phyloP scores from a whole-genome alignment of 2,329 filamentous ascomycete species.

The Trichoderma arundinaceum region DNA sequence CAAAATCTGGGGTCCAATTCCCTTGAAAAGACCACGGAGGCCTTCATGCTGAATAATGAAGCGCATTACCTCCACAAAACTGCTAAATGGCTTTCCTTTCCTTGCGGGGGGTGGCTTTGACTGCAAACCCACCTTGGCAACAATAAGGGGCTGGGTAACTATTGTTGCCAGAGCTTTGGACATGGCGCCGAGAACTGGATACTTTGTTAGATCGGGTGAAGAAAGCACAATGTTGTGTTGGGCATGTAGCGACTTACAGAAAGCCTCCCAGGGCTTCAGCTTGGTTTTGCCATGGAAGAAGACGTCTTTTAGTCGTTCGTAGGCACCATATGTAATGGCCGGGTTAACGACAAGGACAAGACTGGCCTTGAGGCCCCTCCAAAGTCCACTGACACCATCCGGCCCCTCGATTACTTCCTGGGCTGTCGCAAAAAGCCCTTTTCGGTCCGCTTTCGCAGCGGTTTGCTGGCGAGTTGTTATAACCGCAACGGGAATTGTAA shows the following conservation, averaged over 20 bases:
- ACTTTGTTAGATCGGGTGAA: neutral
- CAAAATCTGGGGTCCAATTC: slow-evolving; percentile 89
- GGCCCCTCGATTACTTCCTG: slow-evolving; percentile 88
- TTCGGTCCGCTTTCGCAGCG: slow-evolving; percentile 80
- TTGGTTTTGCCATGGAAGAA: slow-evolving; percentile 78
- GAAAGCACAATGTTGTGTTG: neutral
- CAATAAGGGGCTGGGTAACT: slow-evolving; percentile 91
- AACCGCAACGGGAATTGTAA: slow-evolving; percentile 95
- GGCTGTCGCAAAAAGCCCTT: slow-evolving; percentile 85
- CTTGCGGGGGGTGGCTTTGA: slow-evolving; percentile 85
- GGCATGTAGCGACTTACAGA: slow-evolving; percentile 66
- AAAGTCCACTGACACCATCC: slow-evolving; percentile 86
- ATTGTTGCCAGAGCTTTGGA: slow-evolving; percentile 94
- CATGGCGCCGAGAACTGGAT: slow-evolving; percentile 81
- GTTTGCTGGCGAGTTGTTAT: slow-evolving; percentile 97
- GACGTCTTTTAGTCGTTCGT: slow-evolving; percentile 80
- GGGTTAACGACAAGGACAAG: slow-evolving; percentile 95
- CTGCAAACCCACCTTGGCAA: slow-evolving; percentile 95
- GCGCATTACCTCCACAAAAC: slow-evolving; percentile 90
- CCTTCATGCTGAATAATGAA: slow-evolving; percentile 94
- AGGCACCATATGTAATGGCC: slow-evolving; percentile 96
- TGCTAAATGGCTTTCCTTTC: slow-evolving; percentile 89
- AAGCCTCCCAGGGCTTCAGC: slow-evolving; percentile 85
- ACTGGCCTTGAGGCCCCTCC: slow-evolving; percentile 95
- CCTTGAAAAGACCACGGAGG: slow-evolving; percentile 85